Evolutionary conservation across 1,284 basidiomycete species (phyloP).

Genomic region (Pseudozyma sp.): DNA sequence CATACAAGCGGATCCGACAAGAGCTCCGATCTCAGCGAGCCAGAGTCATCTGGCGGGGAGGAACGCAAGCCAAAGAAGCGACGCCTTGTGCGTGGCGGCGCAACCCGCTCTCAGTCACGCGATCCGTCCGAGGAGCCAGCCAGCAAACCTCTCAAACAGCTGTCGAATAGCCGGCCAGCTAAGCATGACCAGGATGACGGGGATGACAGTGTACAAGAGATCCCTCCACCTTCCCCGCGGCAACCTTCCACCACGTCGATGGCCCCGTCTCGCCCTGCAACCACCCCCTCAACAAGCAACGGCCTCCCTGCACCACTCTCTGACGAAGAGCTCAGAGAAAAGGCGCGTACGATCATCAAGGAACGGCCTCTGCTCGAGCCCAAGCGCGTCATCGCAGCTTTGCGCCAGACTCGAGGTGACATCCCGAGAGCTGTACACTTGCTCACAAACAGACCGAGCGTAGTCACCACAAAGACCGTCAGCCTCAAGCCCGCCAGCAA

Average conservation of each 20-base stretch:
- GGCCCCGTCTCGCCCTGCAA: not conserved
- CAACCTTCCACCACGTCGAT: slow-evolving; percentile 9
- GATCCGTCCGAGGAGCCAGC: slow-evolving; percentile 15
- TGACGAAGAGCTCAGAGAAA: slow-evolving; percentile 24
- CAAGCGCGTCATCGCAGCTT: slow-evolving; percentile 24
- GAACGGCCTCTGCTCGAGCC: slow-evolving; percentile 18
- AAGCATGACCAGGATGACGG: slow-evolving; percentile 12
- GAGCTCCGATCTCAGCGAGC: slow-evolving; percentile 41
- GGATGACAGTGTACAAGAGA: slow-evolving; percentile 15
- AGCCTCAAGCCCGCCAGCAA: slow-evolving; percentile 28
- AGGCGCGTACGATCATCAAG: slow-evolving; percentile 30
- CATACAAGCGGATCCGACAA: slow-evolving; percentile 24
- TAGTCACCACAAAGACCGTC: slow-evolving; percentile 39
- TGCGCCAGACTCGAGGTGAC: slow-evolving; percentile 37
- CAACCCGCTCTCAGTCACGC: slow-evolving; percentile 16
- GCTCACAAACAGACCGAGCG: slow-evolving; percentile 20
- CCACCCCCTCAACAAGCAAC: slow-evolving; percentile 5
- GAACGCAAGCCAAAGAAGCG: slow-evolving; percentile 45
- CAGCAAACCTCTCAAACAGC: not conserved
- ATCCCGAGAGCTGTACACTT: slow-evolving; percentile 13
- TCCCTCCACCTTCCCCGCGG: slow-evolving; percentile 11
- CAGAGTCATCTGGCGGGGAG: slow-evolving; percentile 27
- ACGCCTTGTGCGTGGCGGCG: slow-evolving; percentile 33
- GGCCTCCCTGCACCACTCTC: slow-evolving; percentile 14
- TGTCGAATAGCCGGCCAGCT: not conserved